Evolutionary conservation across 768 basidiomycete genomes (phyloP).

Genomic region (Hebeloma cylindrosporum): DNA sequence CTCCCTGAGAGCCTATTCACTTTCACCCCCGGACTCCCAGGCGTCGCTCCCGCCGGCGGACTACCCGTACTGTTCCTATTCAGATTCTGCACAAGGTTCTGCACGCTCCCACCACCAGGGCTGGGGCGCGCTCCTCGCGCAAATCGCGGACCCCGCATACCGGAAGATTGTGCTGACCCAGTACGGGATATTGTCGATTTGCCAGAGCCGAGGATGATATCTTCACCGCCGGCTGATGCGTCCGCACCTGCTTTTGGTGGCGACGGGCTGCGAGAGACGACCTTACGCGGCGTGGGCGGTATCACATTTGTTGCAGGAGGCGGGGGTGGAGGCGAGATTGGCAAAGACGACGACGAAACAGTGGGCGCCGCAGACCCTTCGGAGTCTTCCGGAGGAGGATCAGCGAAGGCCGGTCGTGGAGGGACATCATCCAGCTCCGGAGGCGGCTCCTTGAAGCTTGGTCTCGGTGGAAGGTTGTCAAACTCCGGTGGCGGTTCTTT

Average conservation of each 20-base stretch:
- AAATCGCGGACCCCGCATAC: conserved; percentile 30
- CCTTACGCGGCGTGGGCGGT: conserved; percentile 47
- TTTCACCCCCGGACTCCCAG: conserved; percentile 41
- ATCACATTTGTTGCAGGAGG: conserved; percentile 45
- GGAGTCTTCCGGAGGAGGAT: conserved; percentile 59
- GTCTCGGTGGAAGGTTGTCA: conserved; percentile 24
- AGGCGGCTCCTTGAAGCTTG: conserved; percentile 48
- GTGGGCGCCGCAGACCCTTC: conserved; percentile 37
- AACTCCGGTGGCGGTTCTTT: too few species aligned
- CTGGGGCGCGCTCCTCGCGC: conserved; percentile 53
- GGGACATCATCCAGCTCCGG: conserved; percentile 41
- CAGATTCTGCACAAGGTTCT: conserved; percentile 55
- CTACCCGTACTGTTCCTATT: conserved; percentile 49
- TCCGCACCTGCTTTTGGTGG: conserved; percentile 34
- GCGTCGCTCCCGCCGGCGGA: conserved; percentile 27
- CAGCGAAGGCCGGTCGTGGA: conserved; percentile 39
- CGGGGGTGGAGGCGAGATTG: conserved; percentile 31
- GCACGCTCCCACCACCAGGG: conserved; percentile 44
- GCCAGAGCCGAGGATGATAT: conserved; percentile 35
- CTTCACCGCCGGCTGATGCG: conserved; percentile 30
- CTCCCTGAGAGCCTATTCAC: conserved; percentile 51
- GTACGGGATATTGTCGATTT: conserved; percentile 47
- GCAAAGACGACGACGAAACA: conserved; percentile 38
- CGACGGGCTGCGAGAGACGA: conserved; percentile 45
- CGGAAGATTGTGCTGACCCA: conserved; percentile 38